A percentile compares a stretch with the other conserved stretches of the same genome.
Evolutionary conservation across 2,329 filamentous ascomycete species (phyloP).

Genomic region (Alternaria burnsii): DNA sequence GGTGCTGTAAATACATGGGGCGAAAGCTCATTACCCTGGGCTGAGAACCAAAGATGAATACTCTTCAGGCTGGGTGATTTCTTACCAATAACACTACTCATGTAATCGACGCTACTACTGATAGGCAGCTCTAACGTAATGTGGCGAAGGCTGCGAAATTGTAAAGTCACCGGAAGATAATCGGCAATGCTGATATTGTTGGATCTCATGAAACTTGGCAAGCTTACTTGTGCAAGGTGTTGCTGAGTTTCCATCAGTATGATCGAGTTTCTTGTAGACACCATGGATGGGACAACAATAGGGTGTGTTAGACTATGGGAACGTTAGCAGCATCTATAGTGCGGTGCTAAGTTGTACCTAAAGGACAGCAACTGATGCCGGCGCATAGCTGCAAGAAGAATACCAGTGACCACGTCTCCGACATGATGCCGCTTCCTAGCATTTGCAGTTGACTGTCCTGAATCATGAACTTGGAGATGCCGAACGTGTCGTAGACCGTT

Average conservation of each 20-base stretch:
- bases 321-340: neutral
- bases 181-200: neutral
- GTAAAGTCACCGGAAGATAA: neutral
- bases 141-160: neutral
- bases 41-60: neutral
- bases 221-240: neutral
- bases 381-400: slow-evolving; percentile 1
- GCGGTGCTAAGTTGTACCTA: neutral
- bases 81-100: neutral
- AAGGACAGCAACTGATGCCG: slow-evolving; percentile 2
- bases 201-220: neutral
- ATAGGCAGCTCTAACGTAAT: neutral
- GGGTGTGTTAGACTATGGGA: neutral
- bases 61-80: neutral
- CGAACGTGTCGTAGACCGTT: neutral
- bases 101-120: neutral
- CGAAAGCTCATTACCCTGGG: neutral
- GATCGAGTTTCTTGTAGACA: neutral
- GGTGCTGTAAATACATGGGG: neutral
- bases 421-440: neutral
- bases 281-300: neutral
- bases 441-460: neutral
- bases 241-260: neutral
- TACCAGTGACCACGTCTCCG: neutral
- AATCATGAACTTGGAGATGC: slow-evolving; percentile 1